Evolutionary conservation across 495 filamentous ascomycete genomes (phyloP).

Genomic region (Podospora bellae-mahoneyi): DNA sequence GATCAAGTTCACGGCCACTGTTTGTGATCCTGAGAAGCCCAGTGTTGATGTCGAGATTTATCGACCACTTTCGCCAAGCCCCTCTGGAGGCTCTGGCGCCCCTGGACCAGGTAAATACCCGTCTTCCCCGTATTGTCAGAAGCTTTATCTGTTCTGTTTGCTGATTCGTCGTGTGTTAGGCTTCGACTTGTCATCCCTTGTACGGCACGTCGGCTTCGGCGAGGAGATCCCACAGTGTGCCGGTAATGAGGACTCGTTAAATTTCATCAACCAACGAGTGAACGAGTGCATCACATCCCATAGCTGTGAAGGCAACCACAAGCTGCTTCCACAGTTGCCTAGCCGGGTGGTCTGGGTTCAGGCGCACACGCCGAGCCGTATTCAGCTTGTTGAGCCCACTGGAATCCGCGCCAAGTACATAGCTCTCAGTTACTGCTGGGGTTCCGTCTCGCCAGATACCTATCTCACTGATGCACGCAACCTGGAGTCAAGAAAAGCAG

Average conservation of each 20-base stretch:
- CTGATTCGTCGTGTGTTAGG: not conserved
- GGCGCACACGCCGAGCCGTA: constrained; percentile 7
- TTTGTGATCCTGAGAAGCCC: too few relatives aligned
- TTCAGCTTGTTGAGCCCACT: constrained; percentile 12
- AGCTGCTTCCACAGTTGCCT: too few relatives aligned
- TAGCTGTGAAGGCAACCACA: too few relatives aligned
- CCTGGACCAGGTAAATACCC: too few relatives aligned
- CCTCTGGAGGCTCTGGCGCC: too few relatives aligned
- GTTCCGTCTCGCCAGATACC: constrained; percentile 7
- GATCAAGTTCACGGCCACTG: too few relatives aligned
- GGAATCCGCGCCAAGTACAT: constrained; percentile 14
- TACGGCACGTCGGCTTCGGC: constrained; percentile 10
- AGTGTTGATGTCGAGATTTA: too few relatives aligned
- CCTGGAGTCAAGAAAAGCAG: constrained; percentile 3
- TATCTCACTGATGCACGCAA: constrained; percentile 12
- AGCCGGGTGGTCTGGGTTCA: not conserved
- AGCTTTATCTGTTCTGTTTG: too few relatives aligned
- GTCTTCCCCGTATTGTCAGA: too few relatives aligned
- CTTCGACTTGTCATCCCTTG: constrained; percentile 2
- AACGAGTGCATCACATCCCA: too few relatives aligned
- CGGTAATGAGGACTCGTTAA: not conserved
- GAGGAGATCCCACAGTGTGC: constrained; percentile 4
- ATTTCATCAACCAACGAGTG: too few relatives aligned
- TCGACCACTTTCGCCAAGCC: not conserved
- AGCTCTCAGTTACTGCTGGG: constrained; percentile 22